Percentiles rank a stretch among this genome's conserved stretches.
Conservation (phyloP, 1,284 basidiomycete species). For the Cerrena zonata region DNA sequence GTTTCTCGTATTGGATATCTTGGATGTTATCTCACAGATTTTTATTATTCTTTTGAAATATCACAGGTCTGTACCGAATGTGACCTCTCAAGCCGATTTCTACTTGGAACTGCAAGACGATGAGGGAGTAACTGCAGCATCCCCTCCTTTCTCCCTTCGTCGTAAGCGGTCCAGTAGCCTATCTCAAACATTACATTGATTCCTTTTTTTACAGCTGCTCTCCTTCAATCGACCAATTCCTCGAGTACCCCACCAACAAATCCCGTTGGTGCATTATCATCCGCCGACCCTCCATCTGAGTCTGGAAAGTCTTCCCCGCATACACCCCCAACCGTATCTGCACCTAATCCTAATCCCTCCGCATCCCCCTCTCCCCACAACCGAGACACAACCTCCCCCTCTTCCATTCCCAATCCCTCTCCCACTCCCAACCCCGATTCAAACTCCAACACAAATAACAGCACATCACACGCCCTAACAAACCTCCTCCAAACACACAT, state of each 20-base stretch:
- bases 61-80: not conserved
- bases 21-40: not conserved
- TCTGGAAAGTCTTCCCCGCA: too few relatives aligned
- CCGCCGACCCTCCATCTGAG: too few relatives aligned
- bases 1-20: not conserved
- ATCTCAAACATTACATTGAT: not conserved
- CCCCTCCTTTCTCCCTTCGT: conserved; percentile 2
- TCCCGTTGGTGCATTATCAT: too few relatives aligned
- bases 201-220: not conserved
- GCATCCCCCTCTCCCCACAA: not conserved
- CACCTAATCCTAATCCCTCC: not conserved
- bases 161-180: conserved; percentile 1
- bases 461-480: too few relatives aligned
- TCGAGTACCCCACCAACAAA: not conserved
- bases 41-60: not conserved
- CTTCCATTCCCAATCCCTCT: not conserved
- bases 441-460: not conserved
- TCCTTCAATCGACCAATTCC: not conserved
- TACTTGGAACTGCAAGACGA: conserved; percentile 5
- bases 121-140: not conserved
- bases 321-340: not conserved
- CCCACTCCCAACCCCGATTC: not conserved
- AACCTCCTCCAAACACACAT: not conserved
- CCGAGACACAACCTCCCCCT: not conserved
- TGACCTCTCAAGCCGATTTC: not conserved